Conservation (phyloP, 73 alveolate genomes). For the Breviolum minutum region DNA sequence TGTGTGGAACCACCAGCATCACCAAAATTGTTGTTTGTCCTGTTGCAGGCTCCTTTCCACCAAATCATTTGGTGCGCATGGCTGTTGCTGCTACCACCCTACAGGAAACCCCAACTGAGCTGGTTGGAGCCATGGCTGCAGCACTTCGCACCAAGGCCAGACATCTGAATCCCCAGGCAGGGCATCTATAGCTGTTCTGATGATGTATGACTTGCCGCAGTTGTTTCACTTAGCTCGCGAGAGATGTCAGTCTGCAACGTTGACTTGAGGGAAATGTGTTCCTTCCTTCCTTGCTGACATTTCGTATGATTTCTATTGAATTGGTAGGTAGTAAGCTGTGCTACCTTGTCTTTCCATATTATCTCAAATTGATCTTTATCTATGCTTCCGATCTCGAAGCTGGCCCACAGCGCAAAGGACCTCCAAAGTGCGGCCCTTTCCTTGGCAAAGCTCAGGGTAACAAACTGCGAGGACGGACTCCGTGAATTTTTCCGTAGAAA, state of each 20-base stretch:
- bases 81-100: constrained; percentile 41
- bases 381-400: not conserved
- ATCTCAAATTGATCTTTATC: too few relatives aligned
- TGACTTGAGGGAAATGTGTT: too few relatives aligned
- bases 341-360: too few relatives aligned
- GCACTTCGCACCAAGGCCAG: constrained; percentile 6
- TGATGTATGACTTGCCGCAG: not conserved
- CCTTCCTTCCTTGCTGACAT: too few relatives aligned
- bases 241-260: too few relatives aligned
- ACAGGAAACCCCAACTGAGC: not conserved
- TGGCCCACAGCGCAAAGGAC: constrained; percentile 9
- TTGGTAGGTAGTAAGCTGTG: too few relatives aligned
- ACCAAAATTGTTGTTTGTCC: not conserved
- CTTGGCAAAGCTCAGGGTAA: constrained; percentile 14
- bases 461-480: constrained; percentile 12
- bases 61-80: constrained; percentile 60
- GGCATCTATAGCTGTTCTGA: not conserved
- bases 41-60: constrained; percentile 31
- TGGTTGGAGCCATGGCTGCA: constrained; percentile 13
- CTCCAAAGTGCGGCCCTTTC: constrained; percentile 14
- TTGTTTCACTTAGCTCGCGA: too few relatives aligned
- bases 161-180: not conserved
- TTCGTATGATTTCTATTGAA: too few relatives aligned
- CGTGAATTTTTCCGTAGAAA: not conserved
- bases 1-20: too few relatives aligned